Percentiles rank a stretch among this genome's conserved stretches.
Conservation (phyloP, 305 asterid genomes). For the Fraxinus dipetala region DNA sequence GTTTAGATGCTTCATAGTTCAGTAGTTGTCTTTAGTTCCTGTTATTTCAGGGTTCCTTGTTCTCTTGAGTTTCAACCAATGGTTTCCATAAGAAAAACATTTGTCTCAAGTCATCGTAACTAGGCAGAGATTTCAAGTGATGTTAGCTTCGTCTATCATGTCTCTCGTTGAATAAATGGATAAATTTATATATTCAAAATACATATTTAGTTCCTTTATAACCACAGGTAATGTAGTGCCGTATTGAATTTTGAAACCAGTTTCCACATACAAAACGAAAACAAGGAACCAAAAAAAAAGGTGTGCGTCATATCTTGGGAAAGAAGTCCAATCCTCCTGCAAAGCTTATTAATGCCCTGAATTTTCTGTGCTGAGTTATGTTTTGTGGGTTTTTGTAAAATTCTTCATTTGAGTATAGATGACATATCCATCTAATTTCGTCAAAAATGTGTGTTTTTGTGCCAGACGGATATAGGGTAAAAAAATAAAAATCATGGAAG, state of each 20-base stretch:
- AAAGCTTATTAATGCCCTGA: neutral
- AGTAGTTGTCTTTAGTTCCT: neutral
- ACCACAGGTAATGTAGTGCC: neutral
- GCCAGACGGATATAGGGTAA: neutral
- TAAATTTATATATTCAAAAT: neutral
- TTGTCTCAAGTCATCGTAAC: neutral
- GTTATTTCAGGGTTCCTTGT: neutral
- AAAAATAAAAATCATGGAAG: neutral
- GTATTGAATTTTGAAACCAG: neutral
- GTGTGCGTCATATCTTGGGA: neutral
- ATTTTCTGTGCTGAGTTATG: neutral
- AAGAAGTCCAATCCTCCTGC: neutral
- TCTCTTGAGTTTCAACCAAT: neutral
- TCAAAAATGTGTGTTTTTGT: neutral
- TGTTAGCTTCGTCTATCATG: neutral
- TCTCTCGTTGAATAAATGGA: neutral
- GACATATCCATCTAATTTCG: neutral
- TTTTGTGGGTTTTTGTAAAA: neutral
- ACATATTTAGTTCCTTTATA: neutral
- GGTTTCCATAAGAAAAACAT: neutral
- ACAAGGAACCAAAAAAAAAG: no score
- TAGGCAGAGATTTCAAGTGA: neutral
- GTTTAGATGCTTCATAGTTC: neutral
- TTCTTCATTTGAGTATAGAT: neutral
- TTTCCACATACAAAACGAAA: neutral